Conservation (phyloP, 805 yeast species). For the Maudiozyma saulgeensis region DNA sequence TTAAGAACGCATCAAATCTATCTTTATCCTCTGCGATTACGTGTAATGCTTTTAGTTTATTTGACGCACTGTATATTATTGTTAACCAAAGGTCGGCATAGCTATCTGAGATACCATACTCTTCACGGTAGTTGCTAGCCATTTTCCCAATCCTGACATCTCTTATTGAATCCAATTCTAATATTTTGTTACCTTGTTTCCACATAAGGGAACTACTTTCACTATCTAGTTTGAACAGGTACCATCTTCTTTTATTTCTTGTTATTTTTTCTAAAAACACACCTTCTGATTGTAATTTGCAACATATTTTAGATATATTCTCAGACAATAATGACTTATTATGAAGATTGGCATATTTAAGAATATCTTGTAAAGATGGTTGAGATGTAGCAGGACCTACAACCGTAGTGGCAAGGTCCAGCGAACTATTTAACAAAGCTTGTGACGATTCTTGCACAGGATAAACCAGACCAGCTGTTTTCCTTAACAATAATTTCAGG, state of each 20-base stretch:
- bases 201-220: slow-evolving; percentile 18
- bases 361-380: slow-evolving; percentile 11
- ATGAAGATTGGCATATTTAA: slow-evolving; percentile 5
- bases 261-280: slow-evolving; percentile 22
- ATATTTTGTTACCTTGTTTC: slow-evolving; percentile 21
- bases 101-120: slow-evolving; percentile 61
- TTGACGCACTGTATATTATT: slow-evolving; percentile 55
- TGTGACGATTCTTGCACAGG: not conserved
- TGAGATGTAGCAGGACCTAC: slow-evolving; percentile 22
- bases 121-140: slow-evolving; percentile 81
- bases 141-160: slow-evolving; percentile 44
- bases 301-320: slow-evolving; percentile 7
- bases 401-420: not conserved
- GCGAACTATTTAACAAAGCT: not conserved
- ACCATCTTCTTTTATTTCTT: slow-evolving; percentile 20
- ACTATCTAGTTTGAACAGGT: slow-evolving; percentile 16
- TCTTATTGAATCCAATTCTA: slow-evolving; percentile 27
- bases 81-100: slow-evolving; percentile 69
- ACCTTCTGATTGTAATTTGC: slow-evolving; percentile 13
- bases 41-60: slow-evolving; percentile 70
- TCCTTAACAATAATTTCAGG: not conserved
- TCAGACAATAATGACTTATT: slow-evolving; percentile 4
- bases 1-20: slow-evolving; percentile 46
- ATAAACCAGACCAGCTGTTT: slow-evolving; percentile 1
- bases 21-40: slow-evolving; percentile 49